phyloP scores from a whole-genome alignment of 1,139 yeast species.

The Suhomyces bokatorum region DNA sequence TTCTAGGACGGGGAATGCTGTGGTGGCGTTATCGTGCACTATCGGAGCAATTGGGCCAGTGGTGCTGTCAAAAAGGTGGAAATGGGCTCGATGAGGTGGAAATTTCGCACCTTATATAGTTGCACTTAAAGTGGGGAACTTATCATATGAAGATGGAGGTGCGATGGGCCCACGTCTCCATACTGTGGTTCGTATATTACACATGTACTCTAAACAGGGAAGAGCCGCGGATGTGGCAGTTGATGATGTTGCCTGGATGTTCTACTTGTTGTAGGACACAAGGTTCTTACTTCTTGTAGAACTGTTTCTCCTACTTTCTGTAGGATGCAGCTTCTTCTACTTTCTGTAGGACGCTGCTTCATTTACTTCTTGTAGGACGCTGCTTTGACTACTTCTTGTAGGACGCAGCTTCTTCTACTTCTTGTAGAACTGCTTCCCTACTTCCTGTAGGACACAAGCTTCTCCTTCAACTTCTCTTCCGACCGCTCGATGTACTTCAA shows the following conservation, averaged over 20 bases:
- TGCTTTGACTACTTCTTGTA: not conserved
- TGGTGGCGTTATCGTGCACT: no score
- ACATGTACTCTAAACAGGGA: not conserved
- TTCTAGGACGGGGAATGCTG: no score
- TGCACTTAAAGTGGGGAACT: not conserved
- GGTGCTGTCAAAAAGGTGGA: no score
- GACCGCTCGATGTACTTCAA: conserved; percentile 81
- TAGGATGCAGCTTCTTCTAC: conserved; percentile 55
- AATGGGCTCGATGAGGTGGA: not conserved
- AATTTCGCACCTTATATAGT: not conserved
- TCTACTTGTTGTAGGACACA: no score
- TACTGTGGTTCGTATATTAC: not conserved
- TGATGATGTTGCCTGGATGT: not conserved
- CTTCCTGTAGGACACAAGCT: conserved; percentile 42
- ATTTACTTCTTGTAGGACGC: no score
- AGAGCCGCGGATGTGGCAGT: not conserved
- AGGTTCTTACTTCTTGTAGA: no score
- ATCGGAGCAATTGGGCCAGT: no score
- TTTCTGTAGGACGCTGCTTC: not conserved
- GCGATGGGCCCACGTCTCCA: not conserved
- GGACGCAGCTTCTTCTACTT: conserved; percentile 59
- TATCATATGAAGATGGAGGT: not conserved
- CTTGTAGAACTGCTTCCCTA: no score
- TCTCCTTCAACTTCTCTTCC: conserved; percentile 67
- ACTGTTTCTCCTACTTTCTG: conserved; percentile 5